Conservation (phyloP, 345 rosid genomes). For the Populus deltoides region DNA sequence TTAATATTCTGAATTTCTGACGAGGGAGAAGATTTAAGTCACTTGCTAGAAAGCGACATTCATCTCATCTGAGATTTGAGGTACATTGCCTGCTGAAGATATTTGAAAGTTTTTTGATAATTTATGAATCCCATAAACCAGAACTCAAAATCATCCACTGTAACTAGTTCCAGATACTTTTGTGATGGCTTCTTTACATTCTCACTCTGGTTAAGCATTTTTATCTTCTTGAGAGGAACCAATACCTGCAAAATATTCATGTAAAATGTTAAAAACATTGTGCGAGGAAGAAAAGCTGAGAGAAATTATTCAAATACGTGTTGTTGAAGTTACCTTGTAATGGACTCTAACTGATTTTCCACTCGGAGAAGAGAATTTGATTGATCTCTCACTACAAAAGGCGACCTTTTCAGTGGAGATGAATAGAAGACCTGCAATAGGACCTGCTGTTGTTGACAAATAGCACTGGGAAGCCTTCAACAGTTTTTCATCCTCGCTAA, state of each 20-base stretch:
- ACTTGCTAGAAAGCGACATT: neutral
- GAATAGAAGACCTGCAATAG: constrained; percentile 48
- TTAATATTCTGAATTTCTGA: too few species aligned
- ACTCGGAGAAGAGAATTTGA: constrained; percentile 32
- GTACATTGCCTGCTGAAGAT: constrained; percentile 52
- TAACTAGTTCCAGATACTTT: constrained; percentile 64
- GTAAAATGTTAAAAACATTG: too few species aligned
- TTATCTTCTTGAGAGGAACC: constrained; percentile 58
- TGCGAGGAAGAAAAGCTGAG: neutral
- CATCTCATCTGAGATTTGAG: constrained; percentile 10
- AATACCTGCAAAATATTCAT: constrained; percentile 32
- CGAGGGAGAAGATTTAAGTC: neutral
- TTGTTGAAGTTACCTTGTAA: constrained; percentile 31
- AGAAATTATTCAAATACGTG: too few species aligned
- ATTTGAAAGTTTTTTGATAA: constrained; percentile 58
- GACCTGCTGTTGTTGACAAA: constrained; percentile 48
- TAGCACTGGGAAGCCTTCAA: constrained; percentile 47
- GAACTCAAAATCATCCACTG: constrained; percentile 71
- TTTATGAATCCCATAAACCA: constrained; percentile 91
- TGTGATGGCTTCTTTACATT: constrained; percentile 64
- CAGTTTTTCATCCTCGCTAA: constrained; percentile 40
- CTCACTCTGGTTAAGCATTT: constrained; percentile 46
- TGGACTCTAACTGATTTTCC: constrained; percentile 37
- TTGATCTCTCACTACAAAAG: constrained; percentile 49
- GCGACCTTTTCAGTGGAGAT: constrained; percentile 40